Conservation (phyloP, 371 early-diverging fungal species). For the Mucor indicus region DNA sequence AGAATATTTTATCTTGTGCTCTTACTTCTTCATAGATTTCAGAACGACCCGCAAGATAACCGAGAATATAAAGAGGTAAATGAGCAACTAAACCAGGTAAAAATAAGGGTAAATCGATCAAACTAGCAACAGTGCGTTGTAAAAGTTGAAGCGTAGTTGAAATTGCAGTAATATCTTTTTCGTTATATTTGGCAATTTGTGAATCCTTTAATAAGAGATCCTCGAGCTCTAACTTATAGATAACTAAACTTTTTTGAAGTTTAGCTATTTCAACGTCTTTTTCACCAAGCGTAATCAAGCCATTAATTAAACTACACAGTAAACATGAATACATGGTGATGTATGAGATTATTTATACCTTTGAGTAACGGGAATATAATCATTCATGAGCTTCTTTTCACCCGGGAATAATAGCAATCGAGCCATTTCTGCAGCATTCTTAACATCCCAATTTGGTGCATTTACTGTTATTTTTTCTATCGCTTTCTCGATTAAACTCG, state of each 20-base stretch:
- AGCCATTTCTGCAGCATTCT: constrained; percentile 50
- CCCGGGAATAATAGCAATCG: constrained; percentile 48
- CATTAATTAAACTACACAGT: constrained; percentile 42
- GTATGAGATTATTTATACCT: constrained; percentile 23
- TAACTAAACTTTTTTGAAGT: constrained; percentile 38
- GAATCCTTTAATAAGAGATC: constrained; percentile 31
- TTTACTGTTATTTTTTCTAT: constrained; percentile 45
- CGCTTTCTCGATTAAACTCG: constrained; percentile 33
- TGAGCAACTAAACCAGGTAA: constrained; percentile 53
- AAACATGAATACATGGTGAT: background rate
- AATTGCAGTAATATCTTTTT: constrained; percentile 39
- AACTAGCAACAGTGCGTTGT: constrained; percentile 31
- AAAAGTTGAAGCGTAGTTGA: constrained; percentile 38
- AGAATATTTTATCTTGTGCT: constrained; percentile 57
- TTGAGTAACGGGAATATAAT: constrained; percentile 52
- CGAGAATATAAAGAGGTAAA: constrained; percentile 52
- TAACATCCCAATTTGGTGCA: constrained; percentile 51
- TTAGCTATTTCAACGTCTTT: constrained; percentile 27
- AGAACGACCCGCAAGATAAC: constrained; percentile 42
- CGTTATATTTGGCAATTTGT: constrained; percentile 50
- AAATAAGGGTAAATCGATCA: constrained; percentile 51
- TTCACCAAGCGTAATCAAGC: constrained; percentile 23
- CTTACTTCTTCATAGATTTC: constrained; percentile 55
- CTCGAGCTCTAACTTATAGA: constrained; percentile 44
- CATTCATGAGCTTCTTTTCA: constrained; percentile 35